Evolutionary conservation across 129 eudicot genomes (phyloP).

Genomic region (Cynara cardunculus): DNA sequence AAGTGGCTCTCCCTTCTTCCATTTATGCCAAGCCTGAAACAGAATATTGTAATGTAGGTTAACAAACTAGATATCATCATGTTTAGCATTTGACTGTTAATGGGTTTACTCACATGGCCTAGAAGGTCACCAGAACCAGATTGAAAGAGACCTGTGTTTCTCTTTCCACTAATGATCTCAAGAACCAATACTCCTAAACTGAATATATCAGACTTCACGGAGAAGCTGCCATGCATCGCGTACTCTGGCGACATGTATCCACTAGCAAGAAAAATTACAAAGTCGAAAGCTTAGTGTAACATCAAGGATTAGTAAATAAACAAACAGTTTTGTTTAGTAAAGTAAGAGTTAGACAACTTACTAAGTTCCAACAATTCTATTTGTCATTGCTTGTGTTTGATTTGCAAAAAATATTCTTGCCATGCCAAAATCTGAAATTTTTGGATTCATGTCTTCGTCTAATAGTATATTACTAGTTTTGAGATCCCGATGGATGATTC

Average conservation of each 20-base stretch:
- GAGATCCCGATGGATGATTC: conserved; percentile 31
- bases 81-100: too few relatives aligned
- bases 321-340: background rate
- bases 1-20: conserved; percentile 21
- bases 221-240: conserved; percentile 40
- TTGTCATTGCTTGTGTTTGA: too few relatives aligned
- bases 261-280: background rate
- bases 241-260: conserved; percentile 43
- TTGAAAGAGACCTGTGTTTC: background rate
- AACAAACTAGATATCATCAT: too few relatives aligned
- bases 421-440: too few relatives aligned
- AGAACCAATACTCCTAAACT: conserved; percentile 38
- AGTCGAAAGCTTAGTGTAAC: background rate
- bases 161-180: conserved; percentile 34
- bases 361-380: too few relatives aligned
- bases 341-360: too few relatives aligned
- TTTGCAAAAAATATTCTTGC: too few relatives aligned
- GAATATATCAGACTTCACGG: conserved; percentile 40
- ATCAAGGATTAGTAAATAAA: background rate
- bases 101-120: conserved; percentile 8
- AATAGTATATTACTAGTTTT: conserved; percentile 8
- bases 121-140: conserved; percentile 13
- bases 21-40: conserved; percentile 20
- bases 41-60: background rate
- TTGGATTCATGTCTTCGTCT: too few relatives aligned